Base-by-base conservation (phyloP, 345 rosid species). In the Camelina sativa region DNA sequence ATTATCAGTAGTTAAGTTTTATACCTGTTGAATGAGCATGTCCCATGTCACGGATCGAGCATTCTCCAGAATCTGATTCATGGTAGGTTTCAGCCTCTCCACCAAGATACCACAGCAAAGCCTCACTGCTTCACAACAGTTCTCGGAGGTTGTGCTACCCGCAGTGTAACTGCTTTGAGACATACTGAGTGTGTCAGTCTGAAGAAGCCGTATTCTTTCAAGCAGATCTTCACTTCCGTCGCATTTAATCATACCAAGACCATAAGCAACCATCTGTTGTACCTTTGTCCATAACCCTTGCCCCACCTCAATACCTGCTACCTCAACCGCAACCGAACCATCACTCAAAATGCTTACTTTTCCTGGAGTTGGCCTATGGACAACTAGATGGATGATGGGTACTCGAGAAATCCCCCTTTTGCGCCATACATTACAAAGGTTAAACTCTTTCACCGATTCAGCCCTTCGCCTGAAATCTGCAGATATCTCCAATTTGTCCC, bases 251-350 rank as follows among this genome's bases (percentile, higher is more conserved):
- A 75, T 85, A 77, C 95, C 81, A 25, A 94, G 91, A 51, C 85
- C 91, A 86, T 82, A 91, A 61, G 96, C 96, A 74, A 83, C 86
- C 86, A 83, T 87, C 77, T 94, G 98, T 73, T 91, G 91, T 35
- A 84, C 98, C 79, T 94, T 94, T 5, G 97, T 91, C 93, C 89
- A 94, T 16, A 94, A 86, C 46, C 98, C 98, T 82, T 90, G 97
- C 34, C 97, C 98, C 7, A 94, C 56, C 79, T 94, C 98, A 77
- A 84, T 84, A 34, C 97, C 98, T 60, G 91, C 95, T 71, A 91
- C 96, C 82, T 94, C 97, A 71, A 88, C 96, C 43, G 71, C 93
- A 73, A 94, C 62, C 50, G 97, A 91, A 15, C 93, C 96, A 65
- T 94, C 98, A 11, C 86, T 60, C 10, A 94, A 79, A 76, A 94